Base-by-base conservation (phyloP, 345 rosid genomes). In the Streptanthus diversifolius region DNA sequence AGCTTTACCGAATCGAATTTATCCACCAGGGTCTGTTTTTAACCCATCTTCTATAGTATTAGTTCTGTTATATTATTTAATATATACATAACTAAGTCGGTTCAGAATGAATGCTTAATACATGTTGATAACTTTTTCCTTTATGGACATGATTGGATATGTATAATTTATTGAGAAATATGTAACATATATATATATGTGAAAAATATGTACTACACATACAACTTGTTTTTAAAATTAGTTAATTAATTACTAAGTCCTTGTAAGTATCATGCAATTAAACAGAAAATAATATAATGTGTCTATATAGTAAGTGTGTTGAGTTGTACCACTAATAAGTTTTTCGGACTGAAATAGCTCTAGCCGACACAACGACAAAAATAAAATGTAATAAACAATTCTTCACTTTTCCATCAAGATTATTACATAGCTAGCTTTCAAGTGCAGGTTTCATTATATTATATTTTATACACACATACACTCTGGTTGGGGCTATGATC, bases 401-500 rank as follows among this genome's bases (percentile, higher is more conserved):
- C 1, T 66, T 56, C 27, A 58, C 61, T 14, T 66, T 39, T 39
- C 56, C 22, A 75, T 30, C 71, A 70, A 56, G 45, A 63, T 56
- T 70, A 70, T 70, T 70, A 57, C 72, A 77, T 55, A 30, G n/a
- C 9, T 48, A 70, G 66, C 44, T 63, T 48, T 12, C 48, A 64
- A 47, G 24, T 64, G 41, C 22, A 39, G 45, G 41, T 53, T 62
- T 53, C 65, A 61, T 30, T 53, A 41, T 53, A n/a, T 1, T 24
- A 33, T 51, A 66, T n/a, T 27, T 59, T 21, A 60, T 17, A 64
- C 49, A 37, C 21, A 32, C 7, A 59, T 35, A 68, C 12, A 75
- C 22, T 1, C 60, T 43, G 13, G 72, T 71, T 36, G 8, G 13
- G 33, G 60, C 27, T 51, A 17, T 54, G 8, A 72, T 88, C 85